Percentiles rank a stretch among this genome's conserved stretches.
phyloP scores from a whole-genome alignment of 2,329 filamentous ascomycete species.

The Talaromyces albobiverticillius region DNA sequence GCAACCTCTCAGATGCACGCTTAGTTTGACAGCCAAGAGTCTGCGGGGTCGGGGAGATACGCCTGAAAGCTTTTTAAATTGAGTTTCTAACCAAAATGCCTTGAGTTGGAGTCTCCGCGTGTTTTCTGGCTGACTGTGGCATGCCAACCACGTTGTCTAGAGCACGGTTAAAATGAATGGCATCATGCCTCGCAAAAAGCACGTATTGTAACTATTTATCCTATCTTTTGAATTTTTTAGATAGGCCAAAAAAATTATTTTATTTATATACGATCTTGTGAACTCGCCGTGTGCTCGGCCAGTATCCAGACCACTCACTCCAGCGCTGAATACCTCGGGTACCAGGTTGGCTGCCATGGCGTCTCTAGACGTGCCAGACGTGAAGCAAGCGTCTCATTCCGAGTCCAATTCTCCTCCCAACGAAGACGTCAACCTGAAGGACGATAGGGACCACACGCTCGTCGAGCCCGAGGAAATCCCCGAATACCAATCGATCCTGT shows the following conservation, averaged over 20 bases:
- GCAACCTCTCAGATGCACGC: not conserved
- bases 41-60: not conserved
- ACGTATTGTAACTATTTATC: not conserved
- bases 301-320: no score
- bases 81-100: not conserved
- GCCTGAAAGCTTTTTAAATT: not conserved
- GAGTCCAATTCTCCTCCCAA: not conserved
- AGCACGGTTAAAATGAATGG: not conserved
- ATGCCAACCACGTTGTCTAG: no score
- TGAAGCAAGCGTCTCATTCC: slow-evolving; percentile 3
- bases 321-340: not conserved
- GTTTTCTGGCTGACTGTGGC: no score
- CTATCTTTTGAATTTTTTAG: not conserved
- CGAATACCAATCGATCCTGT: slow-evolving; percentile 8
- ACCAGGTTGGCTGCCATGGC: not conserved
- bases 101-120: not conserved
- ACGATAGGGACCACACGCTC: not conserved
- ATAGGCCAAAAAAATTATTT: not conserved
- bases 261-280: not conserved
- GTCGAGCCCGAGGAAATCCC: slow-evolving; percentile 7
- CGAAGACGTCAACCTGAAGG: slow-evolving; percentile 2
- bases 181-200: slow-evolving; percentile 3
- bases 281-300: no score
- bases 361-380: not conserved
- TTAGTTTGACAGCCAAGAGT: not conserved